phyloP scores from a whole-genome alignment of 805 yeast genomes.

The Metschnikowia dekortorum region DNA sequence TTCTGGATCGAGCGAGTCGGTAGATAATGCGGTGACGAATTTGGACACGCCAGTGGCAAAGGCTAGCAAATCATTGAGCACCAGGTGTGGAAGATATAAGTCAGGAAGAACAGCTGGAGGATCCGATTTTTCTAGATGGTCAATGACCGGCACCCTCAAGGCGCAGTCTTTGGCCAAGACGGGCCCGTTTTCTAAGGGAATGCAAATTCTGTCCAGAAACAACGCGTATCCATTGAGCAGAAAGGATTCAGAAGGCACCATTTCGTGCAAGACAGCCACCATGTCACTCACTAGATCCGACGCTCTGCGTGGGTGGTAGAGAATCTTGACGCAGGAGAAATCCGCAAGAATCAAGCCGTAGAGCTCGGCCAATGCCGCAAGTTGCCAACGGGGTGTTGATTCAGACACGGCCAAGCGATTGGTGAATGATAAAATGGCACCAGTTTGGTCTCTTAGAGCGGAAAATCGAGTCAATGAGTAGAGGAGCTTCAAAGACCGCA shows the following conservation, averaged over 20 bases:
- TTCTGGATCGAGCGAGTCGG: conserved; percentile 16
- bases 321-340: conserved; percentile 43
- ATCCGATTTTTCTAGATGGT: conserved; percentile 74
- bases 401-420: conserved; percentile 48
- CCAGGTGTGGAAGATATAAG: conserved; percentile 55
- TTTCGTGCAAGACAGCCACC: conserved; percentile 27
- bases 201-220: conserved; percentile 21
- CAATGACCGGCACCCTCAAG: conserved; percentile 56
- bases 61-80: conserved; percentile 48
- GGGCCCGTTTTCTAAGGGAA: conserved; percentile 14
- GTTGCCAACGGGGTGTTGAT: conserved; percentile 54
- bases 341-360: conserved; percentile 59
- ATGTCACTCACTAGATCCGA: conserved; percentile 60
- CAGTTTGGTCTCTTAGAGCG: conserved; percentile 69
- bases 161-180: conserved; percentile 42
- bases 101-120: conserved; percentile 62
- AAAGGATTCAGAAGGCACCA: conserved; percentile 18
- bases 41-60: conserved; percentile 68
- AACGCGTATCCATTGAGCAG: conserved; percentile 20
- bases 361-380: conserved; percentile 67
- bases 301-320: conserved; percentile 52
- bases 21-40: conserved; percentile 42
- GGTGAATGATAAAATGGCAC: conserved; percentile 69
- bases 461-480: conserved; percentile 54
- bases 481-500: conserved; percentile 72